Conservation (phyloP, 1,284 basidiomycete species). For the Chondrostereum purpureum region DNA sequence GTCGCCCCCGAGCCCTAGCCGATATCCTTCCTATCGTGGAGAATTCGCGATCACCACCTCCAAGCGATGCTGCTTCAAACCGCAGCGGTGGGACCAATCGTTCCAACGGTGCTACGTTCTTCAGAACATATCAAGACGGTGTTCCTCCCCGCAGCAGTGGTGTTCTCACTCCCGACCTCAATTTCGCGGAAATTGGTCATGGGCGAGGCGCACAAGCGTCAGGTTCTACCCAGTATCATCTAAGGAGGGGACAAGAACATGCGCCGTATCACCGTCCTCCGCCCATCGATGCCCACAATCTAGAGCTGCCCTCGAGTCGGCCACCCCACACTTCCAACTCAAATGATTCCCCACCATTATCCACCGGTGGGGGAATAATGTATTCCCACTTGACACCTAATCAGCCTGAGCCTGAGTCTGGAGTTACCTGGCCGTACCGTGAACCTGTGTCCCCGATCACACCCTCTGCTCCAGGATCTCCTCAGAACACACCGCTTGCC, state of each 20-base stretch:
- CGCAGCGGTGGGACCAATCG: slow-evolving; percentile 46
- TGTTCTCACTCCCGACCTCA: slow-evolving; percentile 63
- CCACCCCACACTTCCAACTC: not conserved
- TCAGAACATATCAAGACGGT: slow-evolving; percentile 45
- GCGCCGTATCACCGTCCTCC: slow-evolving; percentile 16
- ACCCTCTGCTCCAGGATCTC: slow-evolving; percentile 22
- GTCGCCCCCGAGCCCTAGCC: slow-evolving; percentile 34
- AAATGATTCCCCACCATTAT: not conserved
- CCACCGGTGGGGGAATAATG: not conserved
- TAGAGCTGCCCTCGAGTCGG: slow-evolving; percentile 3
- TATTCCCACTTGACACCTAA: not conserved
- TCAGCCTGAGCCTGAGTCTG: slow-evolving; percentile 2
- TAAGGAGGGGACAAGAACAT: slow-evolving; percentile 16
- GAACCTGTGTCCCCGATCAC: slow-evolving; percentile 22
- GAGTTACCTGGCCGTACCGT: slow-evolving; percentile 25
- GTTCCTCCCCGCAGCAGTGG: slow-evolving; percentile 42
- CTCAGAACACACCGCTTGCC: slow-evolving; percentile 32
- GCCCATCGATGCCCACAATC: slow-evolving; percentile 14
- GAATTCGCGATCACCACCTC: slow-evolving; percentile 48
- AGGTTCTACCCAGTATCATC: slow-evolving; percentile 12
- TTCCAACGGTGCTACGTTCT: slow-evolving; percentile 54
- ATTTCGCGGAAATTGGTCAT: slow-evolving; percentile 72
- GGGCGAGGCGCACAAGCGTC: slow-evolving; percentile 46
- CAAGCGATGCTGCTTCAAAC: slow-evolving; percentile 50
- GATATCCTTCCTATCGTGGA: slow-evolving; percentile 58